phyloP scores from a whole-genome alignment of 441 rosid genomes.

The Corymbia citriodora region DNA sequence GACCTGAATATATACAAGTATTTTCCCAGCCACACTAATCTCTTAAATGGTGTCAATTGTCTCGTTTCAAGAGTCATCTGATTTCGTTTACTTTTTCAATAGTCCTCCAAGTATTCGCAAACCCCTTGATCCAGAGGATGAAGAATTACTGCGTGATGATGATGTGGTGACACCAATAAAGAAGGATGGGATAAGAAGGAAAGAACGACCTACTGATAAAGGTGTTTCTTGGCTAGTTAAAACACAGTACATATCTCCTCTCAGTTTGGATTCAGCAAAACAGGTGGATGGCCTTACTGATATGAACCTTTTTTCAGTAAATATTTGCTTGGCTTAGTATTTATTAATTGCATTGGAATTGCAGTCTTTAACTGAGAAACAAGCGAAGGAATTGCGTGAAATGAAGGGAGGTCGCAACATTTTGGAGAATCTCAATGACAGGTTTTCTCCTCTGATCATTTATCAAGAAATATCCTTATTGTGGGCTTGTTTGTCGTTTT shows the following conservation, averaged over 20 bases:
- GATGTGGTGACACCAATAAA: conserved; percentile 71
- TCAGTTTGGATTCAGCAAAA: conserved; percentile 76
- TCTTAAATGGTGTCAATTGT: background rate
- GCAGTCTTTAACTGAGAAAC: conserved; percentile 93
- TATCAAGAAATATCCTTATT: background rate
- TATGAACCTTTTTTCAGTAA: background rate
- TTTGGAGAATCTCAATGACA: conserved; percentile 68
- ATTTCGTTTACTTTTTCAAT: conserved; percentile 3
- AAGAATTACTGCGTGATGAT: conserved; percentile 85
- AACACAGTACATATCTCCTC: conserved; percentile 93
- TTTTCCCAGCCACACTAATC: background rate
- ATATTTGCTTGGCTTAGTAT: background rate
- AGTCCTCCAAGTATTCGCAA: conserved; percentile 61
- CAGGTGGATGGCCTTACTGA: conserved; percentile 36
- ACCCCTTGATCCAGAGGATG: conserved; percentile 90
- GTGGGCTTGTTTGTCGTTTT: background rate
- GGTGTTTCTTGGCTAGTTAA: conserved; percentile 98
- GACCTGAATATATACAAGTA: conserved; percentile 98
- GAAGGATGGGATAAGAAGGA: conserved; percentile 81
- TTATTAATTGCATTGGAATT: conserved; percentile 8
- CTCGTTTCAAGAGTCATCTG: background rate
- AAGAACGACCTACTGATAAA: conserved; percentile 95
- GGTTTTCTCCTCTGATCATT: conserved; percentile 40
- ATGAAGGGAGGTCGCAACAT: conserved; percentile 63
- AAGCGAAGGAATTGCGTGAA: conserved; percentile 91